phyloP scores from a whole-genome alignment of 108 stramenopile species.

The Pseudonitzschia delicatissima region DNA sequence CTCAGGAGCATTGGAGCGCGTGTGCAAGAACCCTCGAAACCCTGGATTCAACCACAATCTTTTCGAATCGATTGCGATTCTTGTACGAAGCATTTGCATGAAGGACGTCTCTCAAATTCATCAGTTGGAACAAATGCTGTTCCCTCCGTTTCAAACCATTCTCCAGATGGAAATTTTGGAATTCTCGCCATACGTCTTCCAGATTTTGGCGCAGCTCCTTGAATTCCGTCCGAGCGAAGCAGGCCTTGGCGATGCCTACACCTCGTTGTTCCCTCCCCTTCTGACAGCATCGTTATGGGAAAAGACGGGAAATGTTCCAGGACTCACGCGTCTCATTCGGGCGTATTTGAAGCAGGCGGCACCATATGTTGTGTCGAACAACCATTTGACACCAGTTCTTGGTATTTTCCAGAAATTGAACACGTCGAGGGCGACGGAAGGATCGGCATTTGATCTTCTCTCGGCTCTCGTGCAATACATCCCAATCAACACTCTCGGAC shows the following conservation, averaged over 20 bases:
- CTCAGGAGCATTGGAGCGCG: slow-evolving; percentile 72
- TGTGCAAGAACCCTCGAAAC: slow-evolving; percentile 94
- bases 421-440: slow-evolving; percentile 63
- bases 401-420: slow-evolving; percentile 91
- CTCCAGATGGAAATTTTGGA: slow-evolving; percentile 92
- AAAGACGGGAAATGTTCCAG: slow-evolving; percentile 91
- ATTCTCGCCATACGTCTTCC: slow-evolving; percentile 98
- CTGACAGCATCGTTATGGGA: slow-evolving; percentile 90
- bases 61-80: slow-evolving; percentile 95
- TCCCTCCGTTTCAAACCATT: slow-evolving; percentile 89
- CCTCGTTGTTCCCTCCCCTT: slow-evolving; percentile 78
- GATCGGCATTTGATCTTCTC: slow-evolving; percentile 78
- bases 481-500: slow-evolving; percentile 49
- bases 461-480: slow-evolving; percentile 57
- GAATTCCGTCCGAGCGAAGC: slow-evolving; percentile 72
- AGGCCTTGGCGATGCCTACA: slow-evolving; percentile 80
- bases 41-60: slow-evolving; percentile 97
- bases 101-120: slow-evolving; percentile 56
- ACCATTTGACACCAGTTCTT: slow-evolving; percentile 46
- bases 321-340: slow-evolving; percentile 79
- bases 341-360: slow-evolving; percentile 87
- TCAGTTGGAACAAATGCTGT: slow-evolving; percentile 85
- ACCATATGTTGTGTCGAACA: slow-evolving; percentile 48
- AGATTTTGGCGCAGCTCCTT: slow-evolving; percentile 93
- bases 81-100: slow-evolving; percentile 77